Base-by-base conservation (phyloP, 306 rosid species). In the Inga laurina region DNA sequence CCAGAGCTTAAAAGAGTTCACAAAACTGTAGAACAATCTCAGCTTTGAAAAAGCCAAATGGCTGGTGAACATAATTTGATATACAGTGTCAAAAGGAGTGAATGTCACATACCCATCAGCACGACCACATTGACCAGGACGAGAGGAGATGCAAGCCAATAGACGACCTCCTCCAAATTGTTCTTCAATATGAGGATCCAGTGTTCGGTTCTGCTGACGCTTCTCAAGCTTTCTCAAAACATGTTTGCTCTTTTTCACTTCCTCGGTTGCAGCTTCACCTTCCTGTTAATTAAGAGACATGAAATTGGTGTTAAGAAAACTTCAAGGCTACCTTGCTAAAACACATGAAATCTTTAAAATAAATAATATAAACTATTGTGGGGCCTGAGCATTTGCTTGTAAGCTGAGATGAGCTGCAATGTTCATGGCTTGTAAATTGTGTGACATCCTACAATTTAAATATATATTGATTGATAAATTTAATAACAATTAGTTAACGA, bases 111-210 rank as follows among this genome's bases (percentile, higher is more conserved):
- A 32, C 71, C 71, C 71, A 15, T 65, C 71, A 32, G 71, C 44
- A 32, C 71, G 71, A 15, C 71, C 71, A 32, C 71, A 65, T 65
- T 65, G 71, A 32, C 71, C 71, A 30, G 71, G 44, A 14, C 71
- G 71, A 6, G 71, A 65, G 43, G 71, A 32, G n/a, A 32, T 65
- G 43, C 71, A 65, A 32, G 71, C 71, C 71, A 65, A 30, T 30
- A 65, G 43, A 65, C 71, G 44, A 34, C 71, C 71, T 32, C 43
- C 43, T 64, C 70, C 70, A 64, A 64, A 65, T 65, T 65, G 71
- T 65, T 65, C 71, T 34, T 65, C 71, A 32, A 65, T 65, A 65
- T 64, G 71, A 65, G 71, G 43, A 65, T 65, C 71, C 71, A 65
- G 43, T 10, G 37, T 65, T 19, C 71, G 44, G n/a, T 34, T 32